These are phyloP conservation scores for Orbilia javanica DNA, from an alignment of 2,329 filamentous ascomycete genomes.

Conservation along the genomic window DNA sequence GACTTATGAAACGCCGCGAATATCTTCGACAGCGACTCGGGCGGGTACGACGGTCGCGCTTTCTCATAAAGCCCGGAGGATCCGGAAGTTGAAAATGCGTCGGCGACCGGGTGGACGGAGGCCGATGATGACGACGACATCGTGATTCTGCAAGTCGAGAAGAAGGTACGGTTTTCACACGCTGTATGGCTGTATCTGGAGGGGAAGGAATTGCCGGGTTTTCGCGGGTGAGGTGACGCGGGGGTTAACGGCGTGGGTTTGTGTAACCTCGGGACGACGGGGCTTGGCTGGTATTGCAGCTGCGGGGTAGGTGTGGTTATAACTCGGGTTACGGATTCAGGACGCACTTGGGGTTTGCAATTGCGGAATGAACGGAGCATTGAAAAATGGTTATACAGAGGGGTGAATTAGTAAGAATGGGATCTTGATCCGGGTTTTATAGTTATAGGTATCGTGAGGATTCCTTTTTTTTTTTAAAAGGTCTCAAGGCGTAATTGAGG, in stretches of 20 bases:
- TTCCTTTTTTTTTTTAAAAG: background rate
- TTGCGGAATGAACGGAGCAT: conserved; percentile 10
- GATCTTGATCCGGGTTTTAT: background rate
- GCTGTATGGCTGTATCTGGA: background rate
- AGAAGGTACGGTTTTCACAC: background rate
- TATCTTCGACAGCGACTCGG: conserved; percentile 30
- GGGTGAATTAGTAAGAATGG: too few species aligned
- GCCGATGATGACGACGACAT: conserved; percentile 3
- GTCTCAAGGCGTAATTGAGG: background rate
- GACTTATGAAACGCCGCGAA: conserved; percentile 35
- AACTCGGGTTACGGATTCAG: background rate
- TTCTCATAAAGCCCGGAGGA: conserved; percentile 53
- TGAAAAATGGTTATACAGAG: too few species aligned
- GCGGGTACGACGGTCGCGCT: conserved; percentile 43
- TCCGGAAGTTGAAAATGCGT: conserved; percentile 48
- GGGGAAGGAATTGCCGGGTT: conserved; percentile 17
- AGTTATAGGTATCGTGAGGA: background rate
- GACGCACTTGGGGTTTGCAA: background rate
- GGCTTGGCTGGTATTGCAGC: background rate
- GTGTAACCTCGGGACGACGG: conserved; percentile 17
- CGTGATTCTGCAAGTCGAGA: background rate
- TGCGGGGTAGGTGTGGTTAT: background rate
- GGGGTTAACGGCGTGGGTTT: background rate
- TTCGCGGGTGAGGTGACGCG: background rate
- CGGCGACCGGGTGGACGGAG: conserved; percentile 46